phyloP scores from a whole-genome alignment of 2,329 filamentous ascomycete species.

The Bipolaris bicolor region DNA sequence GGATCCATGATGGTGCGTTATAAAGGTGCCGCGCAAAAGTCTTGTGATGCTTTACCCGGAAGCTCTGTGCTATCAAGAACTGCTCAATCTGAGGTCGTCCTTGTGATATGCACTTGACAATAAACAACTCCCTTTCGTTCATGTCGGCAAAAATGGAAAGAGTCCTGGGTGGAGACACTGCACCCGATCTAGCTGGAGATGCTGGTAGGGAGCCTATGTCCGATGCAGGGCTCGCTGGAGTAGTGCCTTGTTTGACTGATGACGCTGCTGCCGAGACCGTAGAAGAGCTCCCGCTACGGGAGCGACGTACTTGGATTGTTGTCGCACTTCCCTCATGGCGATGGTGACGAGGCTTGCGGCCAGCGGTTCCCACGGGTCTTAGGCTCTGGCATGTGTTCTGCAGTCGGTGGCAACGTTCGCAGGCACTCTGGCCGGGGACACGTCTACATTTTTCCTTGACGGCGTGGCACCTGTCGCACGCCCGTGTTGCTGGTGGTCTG shows the following conservation, averaged over 20 bases:
- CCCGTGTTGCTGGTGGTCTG: slow-evolving; percentile 7
- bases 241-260: neutral
- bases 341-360: slow-evolving; percentile 14
- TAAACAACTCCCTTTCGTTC: slow-evolving; percentile 10
- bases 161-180: slow-evolving; percentile 2
- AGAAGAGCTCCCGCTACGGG: slow-evolving; percentile 3
- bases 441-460: slow-evolving; percentile 15
- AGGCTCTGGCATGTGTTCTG: slow-evolving; percentile 10
- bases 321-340: slow-evolving; percentile 1
- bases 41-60: slow-evolving; percentile 10
- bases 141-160: neutral
- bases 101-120: slow-evolving; percentile 8
- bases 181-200: neutral
- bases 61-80: slow-evolving; percentile 10
- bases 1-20: slow-evolving; percentile 2
- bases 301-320: neutral
- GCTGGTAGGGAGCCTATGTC: slow-evolving; percentile 1
- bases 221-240: neutral
- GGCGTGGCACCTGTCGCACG: slow-evolving; percentile 15
- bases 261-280: neutral
- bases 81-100: slow-evolving; percentile 10
- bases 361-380: slow-evolving; percentile 10
- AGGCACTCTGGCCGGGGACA: slow-evolving; percentile 8
- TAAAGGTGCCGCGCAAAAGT: slow-evolving; percentile 11
- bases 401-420: slow-evolving; percentile 16